These are phyloP conservation scores for Antrodiella citrinella DNA, from an alignment of 768 basidiomycete species.

Conservation along the genomic window DNA sequence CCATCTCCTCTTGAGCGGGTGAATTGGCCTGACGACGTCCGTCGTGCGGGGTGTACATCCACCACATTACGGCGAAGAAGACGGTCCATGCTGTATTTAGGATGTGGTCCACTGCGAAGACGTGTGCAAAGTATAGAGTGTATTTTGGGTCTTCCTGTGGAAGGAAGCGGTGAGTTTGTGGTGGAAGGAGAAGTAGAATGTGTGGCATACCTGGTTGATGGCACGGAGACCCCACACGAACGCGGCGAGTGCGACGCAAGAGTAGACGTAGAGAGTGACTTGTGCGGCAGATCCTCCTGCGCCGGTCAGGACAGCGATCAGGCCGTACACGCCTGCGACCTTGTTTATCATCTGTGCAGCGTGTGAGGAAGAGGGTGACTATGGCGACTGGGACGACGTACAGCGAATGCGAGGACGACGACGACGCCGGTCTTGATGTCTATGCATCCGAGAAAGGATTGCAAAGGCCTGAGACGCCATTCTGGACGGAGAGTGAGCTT, in stretches of 20 bases:
- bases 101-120: conserved; percentile 88
- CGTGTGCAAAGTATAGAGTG: conserved; percentile 82
- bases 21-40: conserved; percentile 77
- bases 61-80: conserved; percentile 88
- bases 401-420: conserved; percentile 82
- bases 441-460: conserved; percentile 77
- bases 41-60: conserved; percentile 87
- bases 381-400: conserved; percentile 31
- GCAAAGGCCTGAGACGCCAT: conserved; percentile 77
- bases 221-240: conserved; percentile 83
- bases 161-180: conserved; percentile 10
- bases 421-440: conserved; percentile 94
- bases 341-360: conserved; percentile 77
- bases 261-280: conserved; percentile 90
- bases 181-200: conserved; percentile 4
- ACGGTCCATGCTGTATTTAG: conserved; percentile 88
- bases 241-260: conserved; percentile 69
- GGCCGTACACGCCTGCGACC: conserved; percentile 93
- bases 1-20: conserved; percentile 80
- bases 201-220: conserved; percentile 66
- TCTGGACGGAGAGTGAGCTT: conserved; percentile 76
- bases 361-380: conserved; percentile 9
- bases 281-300: conserved; percentile 92
- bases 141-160: conserved; percentile 81
- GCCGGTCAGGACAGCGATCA: conserved; percentile 85